phyloP scores from a whole-genome alignment of 768 basidiomycete genomes.

The Hortiboletus campestris region DNA sequence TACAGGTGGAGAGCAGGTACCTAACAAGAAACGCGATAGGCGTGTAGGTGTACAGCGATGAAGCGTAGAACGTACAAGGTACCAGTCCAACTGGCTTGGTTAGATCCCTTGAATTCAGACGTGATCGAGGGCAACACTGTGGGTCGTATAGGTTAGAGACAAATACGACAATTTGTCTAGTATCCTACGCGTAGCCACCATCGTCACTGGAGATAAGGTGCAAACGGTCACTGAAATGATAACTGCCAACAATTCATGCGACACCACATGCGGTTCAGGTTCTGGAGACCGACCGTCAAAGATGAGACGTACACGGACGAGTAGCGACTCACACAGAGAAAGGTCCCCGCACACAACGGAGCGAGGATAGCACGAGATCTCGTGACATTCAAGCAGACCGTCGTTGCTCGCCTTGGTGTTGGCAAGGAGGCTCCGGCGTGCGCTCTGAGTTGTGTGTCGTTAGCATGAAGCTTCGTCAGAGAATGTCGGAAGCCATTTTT shows the following conservation, averaged over 20 bases:
- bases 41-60: background rate
- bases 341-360: slow-evolving; percentile 67
- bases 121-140: slow-evolving; percentile 17
- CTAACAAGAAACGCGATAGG: background rate
- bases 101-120: slow-evolving; percentile 27
- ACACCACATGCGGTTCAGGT: background rate
- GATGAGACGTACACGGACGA: background rate
- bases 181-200: slow-evolving; percentile 23
- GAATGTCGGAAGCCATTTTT: background rate
- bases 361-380: slow-evolving; percentile 62
- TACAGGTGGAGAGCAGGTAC: slow-evolving; percentile 16
- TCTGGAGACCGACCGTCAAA: background rate
- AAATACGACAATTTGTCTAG: background rate
- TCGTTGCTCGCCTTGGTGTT: background rate
- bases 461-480: background rate
- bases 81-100: slow-evolving; percentile 29
- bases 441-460: slow-evolving; percentile 19
- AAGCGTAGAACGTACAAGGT: slow-evolving; percentile 18
- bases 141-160: background rate
- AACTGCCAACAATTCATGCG: background rate
- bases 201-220: slow-evolving; percentile 13
- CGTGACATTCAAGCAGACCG: slow-evolving; percentile 47
- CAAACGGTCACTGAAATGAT: background rate
- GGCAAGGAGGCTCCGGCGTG: slow-evolving; percentile 28
- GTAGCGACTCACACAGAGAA: slow-evolving; percentile 53